Evolutionary conservation across 1,139 yeast genomes (phyloP), one percentile per base, ranked within the genome.

Genomic region (Blastobotrys apis): DNA sequence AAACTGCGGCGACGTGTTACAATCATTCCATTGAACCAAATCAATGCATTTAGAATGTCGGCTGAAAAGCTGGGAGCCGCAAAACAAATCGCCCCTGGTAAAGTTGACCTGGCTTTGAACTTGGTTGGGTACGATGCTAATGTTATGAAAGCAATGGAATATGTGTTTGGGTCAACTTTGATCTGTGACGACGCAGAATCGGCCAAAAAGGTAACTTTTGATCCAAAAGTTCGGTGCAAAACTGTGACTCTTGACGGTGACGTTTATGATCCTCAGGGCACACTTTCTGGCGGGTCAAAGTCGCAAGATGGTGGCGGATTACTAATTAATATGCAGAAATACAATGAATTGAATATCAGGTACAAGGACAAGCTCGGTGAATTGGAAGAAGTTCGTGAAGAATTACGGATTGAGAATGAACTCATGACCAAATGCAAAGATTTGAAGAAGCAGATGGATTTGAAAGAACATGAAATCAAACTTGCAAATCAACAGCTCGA

Each of bases 211-310:
- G 84, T 92, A 3, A 88, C 98, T 0, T 94, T 90, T 63, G 81
- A 90, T 62, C 94, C 92, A 0, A 73, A 78, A 47, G 80, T 92
- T 12, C 74, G 86, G 52, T 73, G 90, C 0, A 79, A 92, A 57
- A 83, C 95, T n/a, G 90, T 94, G 12, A 94, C 99, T 0, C 63
- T 85, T 33, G 94, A 90, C 43, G 99, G 98, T 39, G 98, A 92
- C 64, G 76, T 83, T 9, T 94, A 90, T 65, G 98, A 94, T 60
- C 98, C 98, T 0, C 88, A 84, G 55, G 99, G 99, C 12, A 87
- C 95, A 19, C 69, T 94, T 33, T 85, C 97, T 1, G 99, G 99
- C 43, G 98, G 98, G n/a, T 75, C 92, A 53, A 78, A 73, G 52
- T 64, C 57, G 20, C 35, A 45, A 6, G 39, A 43, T 23, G 41